Evolutionary conservation across 768 basidiomycete species (phyloP).

Genomic region (Trichaptum fuscoviolaceum): DNA sequence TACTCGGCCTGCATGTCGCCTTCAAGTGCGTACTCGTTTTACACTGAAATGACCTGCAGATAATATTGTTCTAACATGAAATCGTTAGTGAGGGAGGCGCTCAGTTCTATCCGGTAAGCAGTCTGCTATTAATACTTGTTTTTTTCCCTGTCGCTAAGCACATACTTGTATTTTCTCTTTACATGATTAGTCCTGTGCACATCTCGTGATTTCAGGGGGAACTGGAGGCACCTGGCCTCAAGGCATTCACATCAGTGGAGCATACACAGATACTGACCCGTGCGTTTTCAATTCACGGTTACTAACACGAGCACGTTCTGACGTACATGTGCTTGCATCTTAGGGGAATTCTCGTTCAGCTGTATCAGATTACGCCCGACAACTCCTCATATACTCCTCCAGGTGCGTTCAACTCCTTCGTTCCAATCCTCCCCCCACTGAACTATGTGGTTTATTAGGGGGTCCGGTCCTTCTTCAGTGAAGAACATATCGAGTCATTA

Average conservation of each 20-base stretch:
- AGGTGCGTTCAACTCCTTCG: background rate
- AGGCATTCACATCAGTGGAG: constrained; percentile 5
- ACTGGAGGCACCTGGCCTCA: constrained; percentile 3
- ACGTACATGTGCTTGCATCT: background rate
- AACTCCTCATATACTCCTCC: background rate
- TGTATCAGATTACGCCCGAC: background rate
- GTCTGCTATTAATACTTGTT: background rate
- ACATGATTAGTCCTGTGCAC: constrained; percentile 5
- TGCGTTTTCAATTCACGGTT: background rate
- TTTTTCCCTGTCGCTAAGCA: background rate
- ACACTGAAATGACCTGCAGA: no score
- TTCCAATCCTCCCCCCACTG: background rate
- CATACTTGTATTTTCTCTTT: background rate
- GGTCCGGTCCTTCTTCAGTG: background rate
- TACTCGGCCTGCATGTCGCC: constrained; percentile 2
- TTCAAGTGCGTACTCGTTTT: background rate
- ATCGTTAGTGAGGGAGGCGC: background rate
- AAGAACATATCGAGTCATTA: no score
- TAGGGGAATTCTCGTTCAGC: background rate
- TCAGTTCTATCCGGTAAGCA: constrained; percentile 4
- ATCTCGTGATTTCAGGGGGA: constrained; percentile 1
- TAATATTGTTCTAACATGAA: background rate
- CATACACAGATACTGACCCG: constrained; percentile 2
- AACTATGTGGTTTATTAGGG: background rate
- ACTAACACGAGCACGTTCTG: no score